Base-by-base conservation (phyloP, 805 yeast genomes). In the Kuraishia floccosa region DNA sequence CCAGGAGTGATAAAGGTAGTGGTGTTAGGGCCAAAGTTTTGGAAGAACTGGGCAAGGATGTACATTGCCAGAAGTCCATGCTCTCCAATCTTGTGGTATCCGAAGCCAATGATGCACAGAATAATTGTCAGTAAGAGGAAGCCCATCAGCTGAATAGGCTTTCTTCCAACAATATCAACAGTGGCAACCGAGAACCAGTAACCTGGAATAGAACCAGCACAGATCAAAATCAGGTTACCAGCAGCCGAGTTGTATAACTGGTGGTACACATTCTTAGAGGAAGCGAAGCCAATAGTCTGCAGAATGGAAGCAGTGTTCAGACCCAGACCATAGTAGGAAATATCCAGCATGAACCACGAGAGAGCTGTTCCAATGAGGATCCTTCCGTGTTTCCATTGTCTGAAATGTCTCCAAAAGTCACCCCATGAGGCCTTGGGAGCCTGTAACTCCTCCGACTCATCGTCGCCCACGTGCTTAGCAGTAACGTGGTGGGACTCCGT, bases 341-440 rank as follows among this genome's bases (percentile, higher is more conserved):
- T 76, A 61, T 80, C 89, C 56, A 80, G 65, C 62, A 72, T 63
- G 58, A 78, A 78, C 91, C 91, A 80, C 17, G 81, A 68, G 53
- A 76, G 77, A 39, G 89, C 85, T 44, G 89, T 76, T 52, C 87
- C 89, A 30, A 80, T 40, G 44, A 80, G 61, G 38, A 81, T 70
- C 58, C 75, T 78, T 55, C 78, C 73, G 55, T 81, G 73, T 57
- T 66, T 79, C 89, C 89, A 81, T 61, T 79, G 74, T 30, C 67
- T 56, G 47, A 80, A 81, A 52, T 84, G 91, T 15, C 36, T 26
- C 38, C 59, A 47, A 64, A 80, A 80, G 56, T 80, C 89, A 34
- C 47, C 50, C 54, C 65, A 66, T 22, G 86, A 75, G 33, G 87
- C 87, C 60, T 76, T 74, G 58, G 80, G 81, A 37, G 80, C 75